A percentile compares a stretch with the other conserved stretches of the same genome.
These are phyloP conservation scores for Fagus sylvatica DNA, from an alignment of 306 rosid genomes.

Conservation along the genomic window DNA sequence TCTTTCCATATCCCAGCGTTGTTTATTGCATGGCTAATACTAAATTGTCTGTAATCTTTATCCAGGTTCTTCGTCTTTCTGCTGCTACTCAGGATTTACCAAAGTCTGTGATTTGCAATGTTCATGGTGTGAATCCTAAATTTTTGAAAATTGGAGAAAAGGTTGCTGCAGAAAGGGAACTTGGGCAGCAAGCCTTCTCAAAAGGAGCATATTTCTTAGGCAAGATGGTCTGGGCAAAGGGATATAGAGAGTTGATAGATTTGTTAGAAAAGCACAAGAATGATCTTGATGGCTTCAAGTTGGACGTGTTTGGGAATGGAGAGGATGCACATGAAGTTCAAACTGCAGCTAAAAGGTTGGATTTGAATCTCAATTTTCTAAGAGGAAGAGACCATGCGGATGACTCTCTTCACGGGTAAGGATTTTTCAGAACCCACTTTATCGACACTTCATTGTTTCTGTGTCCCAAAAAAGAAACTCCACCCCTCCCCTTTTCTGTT, in stretches of 20 bases:
- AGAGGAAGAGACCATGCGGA: conserved; percentile 98
- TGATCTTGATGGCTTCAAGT: conserved; percentile 82
- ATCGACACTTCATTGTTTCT: not conserved
- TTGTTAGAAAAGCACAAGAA: conserved; percentile 70
- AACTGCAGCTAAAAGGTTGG: conserved; percentile 75
- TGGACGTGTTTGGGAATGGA: conserved; percentile 94
- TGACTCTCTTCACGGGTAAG: conserved; percentile 89
- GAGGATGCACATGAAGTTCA: conserved; percentile 93
- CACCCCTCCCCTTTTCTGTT: not conserved
- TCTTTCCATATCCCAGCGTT: not conserved
- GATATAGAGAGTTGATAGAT: conserved; percentile 84
- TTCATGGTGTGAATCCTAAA: conserved; percentile 98
- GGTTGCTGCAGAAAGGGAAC: conserved; percentile 72
- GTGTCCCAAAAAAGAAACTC: no score
- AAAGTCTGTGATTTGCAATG: conserved; percentile 86
- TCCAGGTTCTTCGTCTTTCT: conserved; percentile 95
- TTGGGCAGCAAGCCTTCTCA: conserved; percentile 74
- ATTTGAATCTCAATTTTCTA: conserved; percentile 83
- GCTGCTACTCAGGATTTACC: conserved; percentile 97
- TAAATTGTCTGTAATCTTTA: conserved; percentile 23
- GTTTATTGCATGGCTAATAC: not conserved
- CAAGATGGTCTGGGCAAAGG: conserved; percentile 99
- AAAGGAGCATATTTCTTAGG: conserved; percentile 98
- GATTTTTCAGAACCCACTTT: not conserved
- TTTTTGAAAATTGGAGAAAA: conserved; percentile 87